phyloP scores from a whole-genome alignment of 345 rosid species.

The Cochlearia excelsa region DNA sequence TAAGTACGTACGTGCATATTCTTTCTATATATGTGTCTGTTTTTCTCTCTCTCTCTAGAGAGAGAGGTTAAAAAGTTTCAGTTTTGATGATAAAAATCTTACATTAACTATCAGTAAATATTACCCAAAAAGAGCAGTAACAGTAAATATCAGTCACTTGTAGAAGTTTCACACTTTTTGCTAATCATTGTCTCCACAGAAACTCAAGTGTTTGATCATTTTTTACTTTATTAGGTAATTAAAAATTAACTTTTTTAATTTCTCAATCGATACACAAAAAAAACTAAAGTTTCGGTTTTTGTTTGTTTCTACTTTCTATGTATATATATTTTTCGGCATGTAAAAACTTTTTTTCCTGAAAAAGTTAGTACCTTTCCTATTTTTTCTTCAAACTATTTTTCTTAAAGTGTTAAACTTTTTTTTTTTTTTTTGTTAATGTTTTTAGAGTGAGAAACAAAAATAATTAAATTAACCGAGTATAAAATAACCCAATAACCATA shows the following conservation, averaged over 20 bases:
- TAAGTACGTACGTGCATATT: slow-evolving; percentile 20
- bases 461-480: too few species aligned
- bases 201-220: too few species aligned
- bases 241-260: too few species aligned
- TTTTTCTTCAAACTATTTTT: slow-evolving; percentile 18
- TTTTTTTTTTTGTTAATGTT: neutral
- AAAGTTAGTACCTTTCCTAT: slow-evolving; percentile 27
- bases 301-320: neutral
- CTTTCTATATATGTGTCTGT: neutral
- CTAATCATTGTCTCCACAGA: too few species aligned
- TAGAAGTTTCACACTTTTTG: too few species aligned
- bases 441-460: too few species aligned
- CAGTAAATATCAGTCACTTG: too few species aligned
- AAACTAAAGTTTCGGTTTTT: neutral
- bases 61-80: neutral
- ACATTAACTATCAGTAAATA: too few species aligned
- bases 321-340: slow-evolving; percentile 25
- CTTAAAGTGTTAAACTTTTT: slow-evolving; percentile 19
- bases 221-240: too few species aligned
- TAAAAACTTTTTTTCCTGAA: slow-evolving; percentile 12
- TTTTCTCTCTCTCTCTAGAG: slow-evolving; percentile 10
- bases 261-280: too few species aligned
- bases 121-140: too few species aligned
- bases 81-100: neutral
- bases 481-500: too few species aligned